Percentiles rank a stretch among this genome's conserved stretches.
These are phyloP conservation scores for Fomitopsis palustris DNA, from an alignment of 1,284 basidiomycete genomes.

Conservation along the genomic window DNA sequence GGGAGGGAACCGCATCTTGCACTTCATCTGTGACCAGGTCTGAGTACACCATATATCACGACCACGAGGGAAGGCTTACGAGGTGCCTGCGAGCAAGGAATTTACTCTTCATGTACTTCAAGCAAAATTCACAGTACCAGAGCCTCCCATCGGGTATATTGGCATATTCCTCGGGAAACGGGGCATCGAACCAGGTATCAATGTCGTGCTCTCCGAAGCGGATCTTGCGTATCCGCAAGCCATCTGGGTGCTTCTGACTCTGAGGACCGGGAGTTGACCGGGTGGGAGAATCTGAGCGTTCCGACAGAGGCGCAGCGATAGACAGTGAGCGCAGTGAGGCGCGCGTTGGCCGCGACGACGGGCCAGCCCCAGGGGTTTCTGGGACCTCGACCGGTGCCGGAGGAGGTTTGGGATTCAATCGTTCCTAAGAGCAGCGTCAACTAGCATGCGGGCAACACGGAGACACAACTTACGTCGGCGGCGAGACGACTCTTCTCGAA, in stretches of 20 bases:
- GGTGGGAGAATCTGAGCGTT: slow-evolving; percentile 30
- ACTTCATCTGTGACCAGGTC: slow-evolving; percentile 69
- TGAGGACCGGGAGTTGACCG: slow-evolving; percentile 40
- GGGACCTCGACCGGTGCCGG: slow-evolving; percentile 32
- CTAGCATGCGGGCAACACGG: neutral
- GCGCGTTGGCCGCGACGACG: slow-evolving; percentile 63
- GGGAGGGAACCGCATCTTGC: slow-evolving; percentile 92
- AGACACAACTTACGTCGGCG: slow-evolving; percentile 58
- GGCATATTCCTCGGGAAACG: slow-evolving; percentile 97
- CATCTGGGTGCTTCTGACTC: slow-evolving; percentile 34
- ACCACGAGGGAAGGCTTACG: slow-evolving; percentile 43
- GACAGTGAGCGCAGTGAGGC: slow-evolving; percentile 37
- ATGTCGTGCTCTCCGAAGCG: slow-evolving; percentile 95
- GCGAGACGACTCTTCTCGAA: slow-evolving; percentile 72
- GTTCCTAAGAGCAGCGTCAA: slow-evolving; percentile 39
- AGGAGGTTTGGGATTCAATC: slow-evolving; percentile 43
- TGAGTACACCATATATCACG: neutral
- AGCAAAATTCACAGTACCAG: slow-evolving; percentile 97
- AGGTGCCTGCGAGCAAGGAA: slow-evolving; percentile 88
- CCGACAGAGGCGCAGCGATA: slow-evolving; percentile 15
- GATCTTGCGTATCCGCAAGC: slow-evolving; percentile 79
- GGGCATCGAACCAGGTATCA: slow-evolving; percentile 98
- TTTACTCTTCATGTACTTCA: slow-evolving; percentile 97
- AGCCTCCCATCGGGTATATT: slow-evolving; percentile 89
- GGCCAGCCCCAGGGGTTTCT: slow-evolving; percentile 49